Percentiles rank a stretch among this genome's conserved stretches.
phyloP scores from a whole-genome alignment of 140 eudicot species.

The Anethum foeniculum region DNA sequence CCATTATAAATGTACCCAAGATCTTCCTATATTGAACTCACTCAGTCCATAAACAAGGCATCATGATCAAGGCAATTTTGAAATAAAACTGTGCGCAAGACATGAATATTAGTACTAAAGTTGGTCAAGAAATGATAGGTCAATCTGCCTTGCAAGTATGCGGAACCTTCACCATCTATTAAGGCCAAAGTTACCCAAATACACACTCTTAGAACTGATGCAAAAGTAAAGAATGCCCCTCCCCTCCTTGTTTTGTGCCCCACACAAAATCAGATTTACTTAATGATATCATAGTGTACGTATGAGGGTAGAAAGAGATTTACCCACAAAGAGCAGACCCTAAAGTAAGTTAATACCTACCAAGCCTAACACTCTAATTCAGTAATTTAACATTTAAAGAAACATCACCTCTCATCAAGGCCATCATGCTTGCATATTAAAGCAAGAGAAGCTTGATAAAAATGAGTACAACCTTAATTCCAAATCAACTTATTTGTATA shows the following conservation, averaged over 20 bases:
- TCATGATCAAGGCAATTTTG: neutral
- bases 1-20: neutral
- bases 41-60: neutral
- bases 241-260: neutral
- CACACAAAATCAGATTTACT: neutral
- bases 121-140: neutral
- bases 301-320: neutral
- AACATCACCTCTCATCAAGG: neutral
- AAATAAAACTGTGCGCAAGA: neutral
- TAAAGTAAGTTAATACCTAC: neutral
- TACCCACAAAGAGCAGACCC: neutral
- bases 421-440: neutral
- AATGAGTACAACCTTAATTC: neutral
- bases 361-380: neutral
- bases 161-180: neutral
- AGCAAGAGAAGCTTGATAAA: neutral
- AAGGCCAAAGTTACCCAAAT: neutral
- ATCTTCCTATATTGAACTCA: neutral
- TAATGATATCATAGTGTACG: neutral
- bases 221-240: neutral
- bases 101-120: neutral
- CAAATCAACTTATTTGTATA: neutral
- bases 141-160: conserved; percentile 1
- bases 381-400: neutral
- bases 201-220: neutral